These are phyloP conservation scores for Aspergillus chevalieri DNA, from an alignment of 2,329 filamentous ascomycete species.

Conservation along the genomic window DNA sequence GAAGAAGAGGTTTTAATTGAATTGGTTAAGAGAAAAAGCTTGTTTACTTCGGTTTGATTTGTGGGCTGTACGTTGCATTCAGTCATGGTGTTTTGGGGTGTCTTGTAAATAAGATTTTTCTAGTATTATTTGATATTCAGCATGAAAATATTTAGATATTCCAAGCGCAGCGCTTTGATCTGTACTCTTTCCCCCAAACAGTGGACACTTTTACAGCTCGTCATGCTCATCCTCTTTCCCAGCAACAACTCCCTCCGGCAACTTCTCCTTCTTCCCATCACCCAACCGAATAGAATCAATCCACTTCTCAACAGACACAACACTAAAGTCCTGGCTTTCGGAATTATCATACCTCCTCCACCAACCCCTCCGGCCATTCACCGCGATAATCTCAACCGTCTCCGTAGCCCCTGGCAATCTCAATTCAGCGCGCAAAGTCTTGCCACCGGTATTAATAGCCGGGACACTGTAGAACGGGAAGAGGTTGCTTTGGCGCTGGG, in stretches of 20 bases:
- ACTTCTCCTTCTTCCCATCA: constrained; percentile 71
- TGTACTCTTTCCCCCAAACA: not conserved
- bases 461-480: constrained; percentile 82
- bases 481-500: constrained; percentile 57
- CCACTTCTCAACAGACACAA: constrained; percentile 69
- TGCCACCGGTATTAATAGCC: constrained; percentile 52
- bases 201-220: constrained; percentile 31
- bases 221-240: constrained; percentile 37
- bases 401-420: constrained; percentile 48
- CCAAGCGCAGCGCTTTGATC: not conserved
- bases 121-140: not conserved
- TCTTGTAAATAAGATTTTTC: not conserved
- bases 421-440: constrained; percentile 55
- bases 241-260: constrained; percentile 55
- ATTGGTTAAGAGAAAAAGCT: not conserved
- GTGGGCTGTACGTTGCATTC: not conserved
- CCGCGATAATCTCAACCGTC: constrained; percentile 64
- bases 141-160: too few relatives aligned
- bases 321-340: constrained; percentile 44
- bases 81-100: not conserved
- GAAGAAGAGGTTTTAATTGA: constrained; percentile 19
- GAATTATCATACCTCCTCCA: constrained; percentile 64
- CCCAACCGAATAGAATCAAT: constrained; percentile 87
- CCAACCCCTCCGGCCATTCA: constrained; percentile 83
- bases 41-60: not conserved